Evolutionary conservation across 108 stramenopile genomes (phyloP).

Genomic region (Phaeodactylum tricornutum): DNA sequence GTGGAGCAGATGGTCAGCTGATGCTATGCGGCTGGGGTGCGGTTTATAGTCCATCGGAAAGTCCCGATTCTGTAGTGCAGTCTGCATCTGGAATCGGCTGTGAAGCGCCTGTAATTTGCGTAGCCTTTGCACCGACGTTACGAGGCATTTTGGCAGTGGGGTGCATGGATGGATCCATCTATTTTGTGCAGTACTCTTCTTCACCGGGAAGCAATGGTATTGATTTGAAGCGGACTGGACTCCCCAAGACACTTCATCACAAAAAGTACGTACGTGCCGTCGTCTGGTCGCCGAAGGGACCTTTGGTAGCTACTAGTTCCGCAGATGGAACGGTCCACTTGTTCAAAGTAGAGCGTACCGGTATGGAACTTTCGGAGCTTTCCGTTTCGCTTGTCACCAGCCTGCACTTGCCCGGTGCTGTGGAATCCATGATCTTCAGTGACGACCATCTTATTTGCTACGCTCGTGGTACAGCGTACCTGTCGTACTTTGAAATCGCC

Average conservation of each 20-base stretch:
- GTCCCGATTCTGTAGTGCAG: slow-evolving; percentile 24
- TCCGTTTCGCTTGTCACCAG: slow-evolving; percentile 26
- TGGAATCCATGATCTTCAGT: slow-evolving; percentile 65
- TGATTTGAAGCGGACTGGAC: slow-evolving; percentile 10
- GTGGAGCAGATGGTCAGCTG: slow-evolving; percentile 61
- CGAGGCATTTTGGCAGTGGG: slow-evolving; percentile 54
- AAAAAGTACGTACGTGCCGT: slow-evolving; percentile 58
- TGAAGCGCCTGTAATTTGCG: slow-evolving; percentile 60
- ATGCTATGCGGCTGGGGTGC: slow-evolving; percentile 45
- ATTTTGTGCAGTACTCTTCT: slow-evolving; percentile 20
- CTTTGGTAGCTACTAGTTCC: slow-evolving; percentile 59
- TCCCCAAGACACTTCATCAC: slow-evolving; percentile 43
- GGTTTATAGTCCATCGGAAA: slow-evolving; percentile 20
- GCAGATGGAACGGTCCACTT: slow-evolving; percentile 71
- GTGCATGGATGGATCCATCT: slow-evolving; percentile 66
- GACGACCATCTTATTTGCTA: slow-evolving; percentile 59
- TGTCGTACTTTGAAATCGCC: slow-evolving; percentile 56
- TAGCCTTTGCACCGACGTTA: slow-evolving; percentile 42
- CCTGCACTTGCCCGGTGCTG: slow-evolving; percentile 49
- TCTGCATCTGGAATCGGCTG: slow-evolving; percentile 32
- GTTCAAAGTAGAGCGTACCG: slow-evolving; percentile 27
- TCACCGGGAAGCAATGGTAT: slow-evolving; percentile 7
- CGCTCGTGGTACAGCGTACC: slow-evolving; percentile 53
- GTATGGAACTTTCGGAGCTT: slow-evolving; percentile 10
- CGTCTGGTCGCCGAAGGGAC: slow-evolving; percentile 51